These are phyloP conservation scores for Blastomyces gilchristii DNA, from an alignment of 2,329 filamentous ascomycete genomes.

Conservation along the genomic window DNA sequence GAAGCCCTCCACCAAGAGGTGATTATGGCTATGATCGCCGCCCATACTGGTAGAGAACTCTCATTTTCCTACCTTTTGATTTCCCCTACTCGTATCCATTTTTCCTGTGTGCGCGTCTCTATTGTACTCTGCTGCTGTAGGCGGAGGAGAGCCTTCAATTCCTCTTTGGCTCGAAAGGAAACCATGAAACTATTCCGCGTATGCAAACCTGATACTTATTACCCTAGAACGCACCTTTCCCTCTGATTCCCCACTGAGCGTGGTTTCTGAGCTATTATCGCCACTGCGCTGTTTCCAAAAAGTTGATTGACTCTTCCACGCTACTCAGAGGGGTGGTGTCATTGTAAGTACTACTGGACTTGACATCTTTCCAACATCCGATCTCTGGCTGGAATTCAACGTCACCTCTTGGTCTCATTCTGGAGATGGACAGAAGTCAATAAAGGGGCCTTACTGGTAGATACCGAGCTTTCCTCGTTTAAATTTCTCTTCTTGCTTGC, in stretches of 20 bases:
- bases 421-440: background rate
- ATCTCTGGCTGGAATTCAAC: background rate
- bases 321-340: background rate
- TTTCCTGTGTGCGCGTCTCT: constrained; percentile 7
- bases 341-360: background rate
- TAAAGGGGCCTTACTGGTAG: background rate
- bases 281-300: background rate
- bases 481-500: background rate
- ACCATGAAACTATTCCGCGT: constrained; percentile 7
- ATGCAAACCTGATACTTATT: constrained; percentile 14
- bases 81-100: constrained; percentile 4
- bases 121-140: background rate
- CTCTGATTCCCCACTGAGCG: background rate
- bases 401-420: background rate
- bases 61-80: constrained; percentile 13
- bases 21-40: constrained; percentile 36
- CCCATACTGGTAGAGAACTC: constrained; percentile 34
- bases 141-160: background rate
- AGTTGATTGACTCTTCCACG: background rate
- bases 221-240: constrained; percentile 8
- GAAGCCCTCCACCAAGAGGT: constrained; percentile 28
- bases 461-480: background rate
- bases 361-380: background rate
- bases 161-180: constrained; percentile 7
- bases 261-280: background rate